These are phyloP conservation scores for Pleurotus cornucopiae DNA, from an alignment of 768 basidiomycete species.

Conservation along the genomic window DNA sequence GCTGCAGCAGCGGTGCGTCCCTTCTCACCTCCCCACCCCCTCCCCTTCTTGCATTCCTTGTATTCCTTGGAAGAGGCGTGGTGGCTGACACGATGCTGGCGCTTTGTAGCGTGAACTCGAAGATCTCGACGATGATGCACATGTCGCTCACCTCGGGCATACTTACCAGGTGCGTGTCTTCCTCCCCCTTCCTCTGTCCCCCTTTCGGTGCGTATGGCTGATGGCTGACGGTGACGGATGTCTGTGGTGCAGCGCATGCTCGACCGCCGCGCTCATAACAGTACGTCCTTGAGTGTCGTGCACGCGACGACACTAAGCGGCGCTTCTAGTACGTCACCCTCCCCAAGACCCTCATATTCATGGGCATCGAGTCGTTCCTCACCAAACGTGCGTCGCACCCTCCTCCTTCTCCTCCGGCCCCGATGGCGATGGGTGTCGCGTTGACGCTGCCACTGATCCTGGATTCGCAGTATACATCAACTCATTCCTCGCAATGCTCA, in stretches of 20 bases:
- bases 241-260: conserved; percentile 9
- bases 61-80: no score
- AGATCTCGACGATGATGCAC: conserved; percentile 7
- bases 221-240: not conserved
- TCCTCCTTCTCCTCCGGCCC: no score
- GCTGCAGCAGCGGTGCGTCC: no score
- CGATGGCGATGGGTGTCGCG: no score
- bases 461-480: conserved; percentile 23
- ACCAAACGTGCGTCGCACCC: conserved; percentile 14
- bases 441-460: not conserved
- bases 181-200: no score
- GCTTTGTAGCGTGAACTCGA: conserved; percentile 7
- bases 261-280: conserved; percentile 8
- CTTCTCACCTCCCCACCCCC: no score
- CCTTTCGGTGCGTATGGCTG: not conserved
- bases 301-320: not conserved
- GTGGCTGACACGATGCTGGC: no score
- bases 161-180: conserved; percentile 9
- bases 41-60: no score
- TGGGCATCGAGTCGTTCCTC: conserved; percentile 16
- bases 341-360: conserved; percentile 15
- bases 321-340: conserved; percentile 10
- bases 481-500: conserved; percentile 24
- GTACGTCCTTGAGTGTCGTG: not conserved
- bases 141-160: not conserved